Base-by-base conservation (phyloP, 192 early-diverging fungal species). In the Mortierella hygrophila region DNA sequence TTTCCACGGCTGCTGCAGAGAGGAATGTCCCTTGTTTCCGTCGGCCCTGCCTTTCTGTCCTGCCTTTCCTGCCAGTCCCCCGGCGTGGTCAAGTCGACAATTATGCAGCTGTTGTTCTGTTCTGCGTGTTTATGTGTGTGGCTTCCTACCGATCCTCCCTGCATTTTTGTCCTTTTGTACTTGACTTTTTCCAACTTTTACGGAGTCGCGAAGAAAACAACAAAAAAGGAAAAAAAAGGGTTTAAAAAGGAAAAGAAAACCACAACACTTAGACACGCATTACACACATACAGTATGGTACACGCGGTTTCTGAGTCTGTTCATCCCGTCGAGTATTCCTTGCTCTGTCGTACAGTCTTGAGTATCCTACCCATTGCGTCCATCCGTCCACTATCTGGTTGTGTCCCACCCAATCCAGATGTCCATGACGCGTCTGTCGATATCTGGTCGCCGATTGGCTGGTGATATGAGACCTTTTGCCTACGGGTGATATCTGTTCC, bases 401-500 rank as follows among this genome's bases (percentile, higher is more conserved):
- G 16, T 21, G 38, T 15, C 41, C 11, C 15, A 7, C 41, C 23
- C 18, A 29, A 7, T 35, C 38, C 21, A 71, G 60, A 65, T n/a
- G 60, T 29, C 26, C 60, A 65, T 65, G 60, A 65, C 60, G 60
- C 60, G 60, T 65, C 26, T 65, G 29, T 32, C 60, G n/a, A 26
- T 65, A 15, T 15, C 60, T 65, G 60, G 60, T 8, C 13, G 60
- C 60, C 29, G 60, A 65, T 35, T 65, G 60, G 60, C 29, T 65
- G 60, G 1, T 32, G 26, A 32, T 65, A 15, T 65, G 60, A 65
- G 60, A 65, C 60, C 60, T 16, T 65, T 32, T 65, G 29, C 8
- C 60, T 65, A 65, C 60, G 60, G 60, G 29, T 65, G 60, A 65
- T 65, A 9, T 65, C 60, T 32, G 60, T 65, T 32, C 60, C 60